These are phyloP conservation scores for Aspergillus baeticus DNA, from an alignment of 495 filamentous ascomycete genomes.

Conservation along the genomic window DNA sequence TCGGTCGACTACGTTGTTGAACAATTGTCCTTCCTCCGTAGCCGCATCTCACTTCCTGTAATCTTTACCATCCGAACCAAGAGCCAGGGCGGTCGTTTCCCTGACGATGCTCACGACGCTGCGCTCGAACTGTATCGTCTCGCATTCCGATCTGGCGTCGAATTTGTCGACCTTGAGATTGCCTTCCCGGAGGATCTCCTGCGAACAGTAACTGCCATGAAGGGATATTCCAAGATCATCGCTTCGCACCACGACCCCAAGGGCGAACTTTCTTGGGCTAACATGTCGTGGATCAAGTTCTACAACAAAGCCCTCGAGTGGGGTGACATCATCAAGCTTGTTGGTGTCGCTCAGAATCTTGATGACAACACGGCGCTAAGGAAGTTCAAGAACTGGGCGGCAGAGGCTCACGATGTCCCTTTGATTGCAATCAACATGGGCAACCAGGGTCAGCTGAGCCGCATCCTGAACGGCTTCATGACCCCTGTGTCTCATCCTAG, in stretches of 20 bases:
- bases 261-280: slow-evolving; percentile 77
- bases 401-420: slow-evolving; percentile 67
- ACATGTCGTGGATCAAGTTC: slow-evolving; percentile 81
- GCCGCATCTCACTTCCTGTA: slow-evolving; percentile 72
- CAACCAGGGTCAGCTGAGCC: slow-evolving; percentile 77
- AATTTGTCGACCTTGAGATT: slow-evolving; percentile 94
- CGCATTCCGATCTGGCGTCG: slow-evolving; percentile 78
- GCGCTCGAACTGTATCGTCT: slow-evolving; percentile 71
- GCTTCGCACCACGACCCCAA: slow-evolving; percentile 92
- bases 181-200: slow-evolving; percentile 75
- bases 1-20: slow-evolving; percentile 72
- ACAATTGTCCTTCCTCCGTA: slow-evolving; percentile 79
- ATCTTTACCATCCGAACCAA: slow-evolving; percentile 91
- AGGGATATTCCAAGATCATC: slow-evolving; percentile 78
- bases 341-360: slow-evolving; percentile 74
- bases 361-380: slow-evolving; percentile 85
- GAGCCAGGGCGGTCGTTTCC: slow-evolving; percentile 86
- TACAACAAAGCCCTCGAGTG: slow-evolving; percentile 85
- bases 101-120: slow-evolving; percentile 68
- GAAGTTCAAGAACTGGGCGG: slow-evolving; percentile 77
- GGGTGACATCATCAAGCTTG: slow-evolving; percentile 92
- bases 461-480: slow-evolving; percentile 88
- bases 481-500: slow-evolving; percentile 92
- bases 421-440: slow-evolving; percentile 98
- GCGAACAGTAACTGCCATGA: slow-evolving; percentile 61